A percentile compares a stretch with the other conserved stretches of the same genome.
Evolutionary conservation across 2,329 filamentous ascomycete species (phyloP).

Genomic region (Diplodia corticola): DNA sequence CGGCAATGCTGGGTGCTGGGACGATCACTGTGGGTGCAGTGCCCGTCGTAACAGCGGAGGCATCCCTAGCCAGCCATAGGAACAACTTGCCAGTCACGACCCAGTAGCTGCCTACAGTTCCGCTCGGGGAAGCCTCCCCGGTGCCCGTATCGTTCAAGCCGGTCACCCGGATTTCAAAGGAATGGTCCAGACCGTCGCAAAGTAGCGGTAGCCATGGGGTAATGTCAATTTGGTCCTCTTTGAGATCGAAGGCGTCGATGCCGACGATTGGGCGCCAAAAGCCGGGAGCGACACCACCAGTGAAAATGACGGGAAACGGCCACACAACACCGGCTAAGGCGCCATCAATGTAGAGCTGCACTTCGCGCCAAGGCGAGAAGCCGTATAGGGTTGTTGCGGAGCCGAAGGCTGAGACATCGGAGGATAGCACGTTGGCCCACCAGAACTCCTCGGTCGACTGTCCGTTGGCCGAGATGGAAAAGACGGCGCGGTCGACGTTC

Average conservation of each 20-base stretch:
- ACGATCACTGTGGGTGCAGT: slow-evolving; percentile 36
- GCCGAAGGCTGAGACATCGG: slow-evolving; percentile 61
- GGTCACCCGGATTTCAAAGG: slow-evolving; percentile 66
- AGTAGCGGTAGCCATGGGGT: slow-evolving; percentile 72
- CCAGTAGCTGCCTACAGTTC: slow-evolving; percentile 67
- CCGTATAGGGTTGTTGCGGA: slow-evolving; percentile 61
- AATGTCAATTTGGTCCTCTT: slow-evolving; percentile 80
- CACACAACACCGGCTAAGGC: slow-evolving; percentile 71
- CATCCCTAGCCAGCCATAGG: slow-evolving; percentile 63
- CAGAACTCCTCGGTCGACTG: slow-evolving; percentile 80
- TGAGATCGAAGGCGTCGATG: slow-evolving; percentile 74
- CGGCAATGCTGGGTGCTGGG: slow-evolving; percentile 49
- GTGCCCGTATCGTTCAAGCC: slow-evolving; percentile 62
- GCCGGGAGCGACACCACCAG: slow-evolving; percentile 73
- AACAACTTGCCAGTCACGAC: slow-evolving; percentile 78
- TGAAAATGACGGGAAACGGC: slow-evolving; percentile 82
- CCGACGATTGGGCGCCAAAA: slow-evolving; percentile 79
- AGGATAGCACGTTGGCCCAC: slow-evolving; percentile 75
- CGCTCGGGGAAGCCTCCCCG: slow-evolving; percentile 42
- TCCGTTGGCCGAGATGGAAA: slow-evolving; percentile 75
- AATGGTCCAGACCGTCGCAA: slow-evolving; percentile 64
- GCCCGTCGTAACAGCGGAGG: slow-evolving; percentile 55
- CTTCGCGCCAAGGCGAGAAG: slow-evolving; percentile 73
- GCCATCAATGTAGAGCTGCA: slow-evolving; percentile 74
- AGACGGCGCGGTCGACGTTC: slow-evolving; percentile 67